These are phyloP conservation scores for Suillus weaverae DNA, from an alignment of 768 basidiomycete genomes.

Conservation along the genomic window DNA sequence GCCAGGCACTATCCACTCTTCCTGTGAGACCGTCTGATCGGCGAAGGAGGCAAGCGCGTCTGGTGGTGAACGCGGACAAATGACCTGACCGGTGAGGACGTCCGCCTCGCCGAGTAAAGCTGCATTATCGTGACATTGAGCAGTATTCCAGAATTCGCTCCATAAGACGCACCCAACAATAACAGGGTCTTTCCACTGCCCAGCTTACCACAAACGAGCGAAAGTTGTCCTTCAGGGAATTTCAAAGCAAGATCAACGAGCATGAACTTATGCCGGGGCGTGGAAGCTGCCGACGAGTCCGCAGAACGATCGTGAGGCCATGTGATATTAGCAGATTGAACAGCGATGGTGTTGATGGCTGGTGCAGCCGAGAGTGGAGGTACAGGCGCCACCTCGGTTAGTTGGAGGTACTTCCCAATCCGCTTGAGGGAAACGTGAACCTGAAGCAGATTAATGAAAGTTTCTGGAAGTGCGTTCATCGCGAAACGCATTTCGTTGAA, in stretches of 20 bases:
- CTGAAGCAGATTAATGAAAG: constrained; percentile 88
- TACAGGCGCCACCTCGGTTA: constrained; percentile 68
- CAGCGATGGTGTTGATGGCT: constrained; percentile 51
- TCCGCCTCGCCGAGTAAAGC: constrained; percentile 89
- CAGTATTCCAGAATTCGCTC: not conserved
- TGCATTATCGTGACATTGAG: constrained; percentile 25
- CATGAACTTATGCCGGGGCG: constrained; percentile 78
- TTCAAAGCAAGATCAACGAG: constrained; percentile 75
- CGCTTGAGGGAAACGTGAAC: constrained; percentile 84
- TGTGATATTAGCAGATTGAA: constrained; percentile 85
- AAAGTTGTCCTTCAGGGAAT: constrained; percentile 79
- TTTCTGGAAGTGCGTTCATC: constrained; percentile 85
- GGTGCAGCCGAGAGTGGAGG: constrained; percentile 56
- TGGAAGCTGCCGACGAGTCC: constrained; percentile 58
- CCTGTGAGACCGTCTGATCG: constrained; percentile 39
- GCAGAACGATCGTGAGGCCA: constrained; percentile 81
- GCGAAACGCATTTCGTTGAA: constrained; percentile 89
- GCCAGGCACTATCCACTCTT: constrained; percentile 76
- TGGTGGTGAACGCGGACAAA: constrained; percentile 84
- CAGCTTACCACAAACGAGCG: constrained; percentile 85
- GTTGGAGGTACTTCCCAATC: constrained; percentile 85
- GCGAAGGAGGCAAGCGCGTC: constrained; percentile 68
- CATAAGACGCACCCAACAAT: constrained; percentile 50
- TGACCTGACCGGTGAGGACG: constrained; percentile 73
- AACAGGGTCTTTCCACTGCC: constrained; percentile 89